Evolutionary conservation across 257 asterid genomes (phyloP), one percentile per base, ranked within the genome.

Genomic region (Lithospermum erythrorhizon): DNA sequence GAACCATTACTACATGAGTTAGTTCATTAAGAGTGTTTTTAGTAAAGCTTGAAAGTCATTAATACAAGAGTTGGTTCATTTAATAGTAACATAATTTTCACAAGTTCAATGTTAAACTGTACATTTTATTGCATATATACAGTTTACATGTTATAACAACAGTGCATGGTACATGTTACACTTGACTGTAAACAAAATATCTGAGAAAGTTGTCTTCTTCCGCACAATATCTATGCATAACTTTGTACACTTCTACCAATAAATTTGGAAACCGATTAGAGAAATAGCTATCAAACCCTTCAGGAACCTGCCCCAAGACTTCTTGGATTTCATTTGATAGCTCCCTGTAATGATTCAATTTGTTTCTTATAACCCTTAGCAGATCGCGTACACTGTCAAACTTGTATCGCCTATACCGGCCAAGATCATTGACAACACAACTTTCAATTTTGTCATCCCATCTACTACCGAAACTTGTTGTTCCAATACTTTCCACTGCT

Each of bases 401-500:
- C 73, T 76, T 87, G 81, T 90, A 90, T 5, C 87, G 85, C 73
- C 97, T 76, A 61, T 78, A 90, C 0, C 96, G 86, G 0, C 96
- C 90, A 9, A 87, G 81, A 69, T 90, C 95, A 23, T 69, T 75
- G 61, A 87, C 70, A 73, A 90, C 76, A 13, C 80, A 77, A 6
- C 24, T 45, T 32, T 90, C 96, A 89, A 90, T 77, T 70, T 77
- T 87, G 51, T 85, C 97, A 59, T 82, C 94, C 97, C 97, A 90
- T 69, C 69, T 81, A 5, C 97, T 87, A 2, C 83, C 95, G 71
- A 90, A 72, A 29, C 88, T 87, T 52, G 37, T 62, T 63, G 63
- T 75, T 55, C 78, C 89, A 3, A 56, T 57, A 61, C 68, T 78
- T 70, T 90, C 96, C 55, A 90, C 47, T 49, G 85, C 93, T 49